Conservation (phyloP, 2,329 filamentous ascomycete genomes). For the Acrocalymma vagum region DNA sequence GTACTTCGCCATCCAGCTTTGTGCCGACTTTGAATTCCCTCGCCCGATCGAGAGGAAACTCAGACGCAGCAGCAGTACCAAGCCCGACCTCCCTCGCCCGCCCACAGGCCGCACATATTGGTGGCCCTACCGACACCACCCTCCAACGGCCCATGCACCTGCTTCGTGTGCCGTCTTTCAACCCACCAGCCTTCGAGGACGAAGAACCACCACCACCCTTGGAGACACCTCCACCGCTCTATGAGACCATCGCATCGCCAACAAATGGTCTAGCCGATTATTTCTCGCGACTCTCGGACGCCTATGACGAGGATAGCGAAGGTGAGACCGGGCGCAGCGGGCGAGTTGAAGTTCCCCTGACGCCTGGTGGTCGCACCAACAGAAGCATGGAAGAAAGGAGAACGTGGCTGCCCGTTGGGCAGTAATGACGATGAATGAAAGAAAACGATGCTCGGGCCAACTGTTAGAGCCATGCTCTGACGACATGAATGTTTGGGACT, state of each 20-base stretch:
- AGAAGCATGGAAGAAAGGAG: conserved; percentile 71
- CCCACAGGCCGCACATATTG: conserved; percentile 56
- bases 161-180: conserved; percentile 83
- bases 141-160: conserved; percentile 81
- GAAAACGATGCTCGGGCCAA: conserved; percentile 2
- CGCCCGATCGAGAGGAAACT: conserved; percentile 43
- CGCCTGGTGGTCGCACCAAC: conserved; percentile 68
- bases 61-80: conserved; percentile 27
- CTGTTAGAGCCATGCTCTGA: conserved; percentile 32
- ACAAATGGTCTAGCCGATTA: conserved; percentile 82
- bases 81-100: conserved; percentile 61
- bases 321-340: conserved; percentile 49
- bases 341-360: conserved; percentile 67
- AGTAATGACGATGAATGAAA: conserved; percentile 30
- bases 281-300: conserved; percentile 78
- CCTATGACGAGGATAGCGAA: conserved; percentile 68
- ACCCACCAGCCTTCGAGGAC: conserved; percentile 86
- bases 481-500: too few relatives aligned
- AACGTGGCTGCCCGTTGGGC: conserved; percentile 60
- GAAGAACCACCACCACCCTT: conserved; percentile 77
- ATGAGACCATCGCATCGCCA: conserved; percentile 79
- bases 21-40: conserved; percentile 68
- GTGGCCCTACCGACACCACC: conserved; percentile 55
- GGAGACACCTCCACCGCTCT: conserved; percentile 84
- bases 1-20: conserved; percentile 57